These are phyloP conservation scores for Inga laurina DNA, from an alignment of 306 rosid genomes.

Conservation along the genomic window DNA sequence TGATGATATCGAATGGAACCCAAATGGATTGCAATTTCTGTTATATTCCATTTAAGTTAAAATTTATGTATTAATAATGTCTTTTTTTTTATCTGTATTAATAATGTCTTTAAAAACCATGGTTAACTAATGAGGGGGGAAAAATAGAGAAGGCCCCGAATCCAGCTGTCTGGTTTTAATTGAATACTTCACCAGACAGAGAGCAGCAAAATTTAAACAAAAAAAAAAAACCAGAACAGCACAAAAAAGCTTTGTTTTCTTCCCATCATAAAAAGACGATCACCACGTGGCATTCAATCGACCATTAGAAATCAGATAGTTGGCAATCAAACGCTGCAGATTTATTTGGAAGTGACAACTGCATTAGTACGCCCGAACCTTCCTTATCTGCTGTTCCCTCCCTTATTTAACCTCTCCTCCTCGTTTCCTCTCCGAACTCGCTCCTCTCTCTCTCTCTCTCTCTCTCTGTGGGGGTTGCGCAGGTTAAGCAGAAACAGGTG, in stretches of 20 bases:
- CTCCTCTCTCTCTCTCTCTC: not conserved
- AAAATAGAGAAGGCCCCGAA: not conserved
- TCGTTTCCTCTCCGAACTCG: not conserved
- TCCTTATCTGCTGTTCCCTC: not conserved
- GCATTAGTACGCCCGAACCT: not conserved
- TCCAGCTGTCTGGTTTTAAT: not conserved
- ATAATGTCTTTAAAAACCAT: not conserved
- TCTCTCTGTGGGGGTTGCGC: not conserved
- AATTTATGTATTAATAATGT: no score
- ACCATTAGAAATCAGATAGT: not conserved
- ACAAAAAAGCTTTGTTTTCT: not conserved
- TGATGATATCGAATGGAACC: no score
- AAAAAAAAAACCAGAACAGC: no score
- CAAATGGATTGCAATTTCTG: no score
- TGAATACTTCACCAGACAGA: not conserved
- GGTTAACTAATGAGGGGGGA: not conserved
- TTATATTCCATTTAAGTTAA: not conserved
- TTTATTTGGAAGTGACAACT: not conserved
- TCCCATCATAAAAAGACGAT: not conserved
- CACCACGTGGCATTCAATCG: not conserved
- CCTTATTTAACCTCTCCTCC: not conserved
- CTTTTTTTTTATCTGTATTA: no score
- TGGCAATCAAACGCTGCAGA: not conserved
- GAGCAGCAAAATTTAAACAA: not conserved
- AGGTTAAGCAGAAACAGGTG: slow-evolving; percentile 29